Percentiles rank a stretch among this genome's conserved stretches.
Evolutionary conservation across 2,329 filamentous ascomycete species (phyloP).

Genomic region (Beauveria bassiana): DNA sequence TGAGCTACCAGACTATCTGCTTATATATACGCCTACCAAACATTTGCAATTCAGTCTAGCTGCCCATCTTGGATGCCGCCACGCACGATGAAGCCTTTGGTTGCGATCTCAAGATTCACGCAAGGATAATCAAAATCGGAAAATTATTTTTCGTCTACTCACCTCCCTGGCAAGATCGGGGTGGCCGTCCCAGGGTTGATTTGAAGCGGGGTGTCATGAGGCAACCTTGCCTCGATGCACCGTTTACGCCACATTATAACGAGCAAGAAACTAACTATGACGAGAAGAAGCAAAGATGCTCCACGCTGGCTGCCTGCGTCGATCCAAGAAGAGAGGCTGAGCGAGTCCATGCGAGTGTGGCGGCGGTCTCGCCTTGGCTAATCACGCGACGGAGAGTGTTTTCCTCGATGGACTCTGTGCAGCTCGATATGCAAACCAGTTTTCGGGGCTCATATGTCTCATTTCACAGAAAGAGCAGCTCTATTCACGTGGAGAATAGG

Average conservation of each 20-base stretch:
- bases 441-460: not conserved
- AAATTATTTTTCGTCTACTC: not conserved
- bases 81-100: not conserved
- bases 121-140: slow-evolving; percentile 1
- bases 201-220: not conserved
- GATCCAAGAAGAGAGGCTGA: not conserved
- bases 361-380: not conserved
- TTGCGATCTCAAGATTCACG: not conserved
- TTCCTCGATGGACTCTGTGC: not conserved
- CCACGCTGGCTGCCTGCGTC: not conserved
- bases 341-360: not conserved
- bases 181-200: not conserved
- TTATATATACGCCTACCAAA: not conserved
- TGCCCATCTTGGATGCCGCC: no score
- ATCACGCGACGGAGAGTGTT: not conserved
- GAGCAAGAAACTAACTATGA: not conserved
- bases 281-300: not conserved
- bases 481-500: no score
- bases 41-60: not conserved
- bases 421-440: no score
- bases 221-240: not conserved
- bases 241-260: no score
- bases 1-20: not conserved
- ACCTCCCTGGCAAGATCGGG: not conserved
- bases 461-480: not conserved